Percentiles rank a stretch among this genome's conserved stretches.
Evolutionary conservation across 345 rosid species (phyloP).

Genomic region (rapeseed (Brassica napus)): DNA sequence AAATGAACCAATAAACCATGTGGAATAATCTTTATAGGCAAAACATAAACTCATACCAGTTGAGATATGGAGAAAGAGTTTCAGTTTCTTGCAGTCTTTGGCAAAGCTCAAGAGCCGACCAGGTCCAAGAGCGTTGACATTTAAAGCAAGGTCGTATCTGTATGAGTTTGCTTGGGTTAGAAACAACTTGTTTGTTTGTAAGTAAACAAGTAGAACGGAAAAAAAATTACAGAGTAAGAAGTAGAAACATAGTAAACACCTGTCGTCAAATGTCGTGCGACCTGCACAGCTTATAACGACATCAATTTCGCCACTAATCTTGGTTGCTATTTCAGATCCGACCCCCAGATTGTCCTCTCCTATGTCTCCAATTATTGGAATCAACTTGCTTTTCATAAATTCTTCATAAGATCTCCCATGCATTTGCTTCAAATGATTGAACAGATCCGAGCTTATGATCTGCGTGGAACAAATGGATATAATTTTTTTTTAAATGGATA

Average conservation of each 20-base stretch:
- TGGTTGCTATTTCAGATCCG: not conserved
- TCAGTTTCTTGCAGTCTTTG: conserved; percentile 45
- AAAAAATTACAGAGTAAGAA: not conserved
- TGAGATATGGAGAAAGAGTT: conserved; percentile 56
- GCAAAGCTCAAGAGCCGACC: conserved; percentile 46
- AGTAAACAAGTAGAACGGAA: not conserved
- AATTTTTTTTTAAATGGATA: not conserved
- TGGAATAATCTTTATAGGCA: conserved; percentile 10
- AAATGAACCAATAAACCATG: not conserved
- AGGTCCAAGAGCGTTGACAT: conserved; percentile 55
- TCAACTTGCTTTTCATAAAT: conserved; percentile 39
- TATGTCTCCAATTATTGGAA: conserved; percentile 44
- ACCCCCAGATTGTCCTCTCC: conserved; percentile 32
- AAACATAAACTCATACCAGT: conserved; percentile 50
- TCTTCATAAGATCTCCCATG: conserved; percentile 37
- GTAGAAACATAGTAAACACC: conserved; percentile 6
- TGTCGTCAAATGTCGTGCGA: conserved; percentile 54
- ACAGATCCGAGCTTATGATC: conserved; percentile 43
- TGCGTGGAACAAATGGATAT: not conserved
- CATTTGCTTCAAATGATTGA: conserved; percentile 28
- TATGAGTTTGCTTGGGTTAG: conserved; percentile 17
- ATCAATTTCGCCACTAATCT: conserved; percentile 53
- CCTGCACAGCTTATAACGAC: conserved; percentile 68
- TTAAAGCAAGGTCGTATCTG: conserved; percentile 53
- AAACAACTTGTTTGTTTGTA: not conserved